A percentile compares a stretch with the other conserved stretches of the same genome.
These are phyloP conservation scores for Cryptosporidium canis DNA, from an alignment of 169 alveolate species.

Conservation along the genomic window DNA sequence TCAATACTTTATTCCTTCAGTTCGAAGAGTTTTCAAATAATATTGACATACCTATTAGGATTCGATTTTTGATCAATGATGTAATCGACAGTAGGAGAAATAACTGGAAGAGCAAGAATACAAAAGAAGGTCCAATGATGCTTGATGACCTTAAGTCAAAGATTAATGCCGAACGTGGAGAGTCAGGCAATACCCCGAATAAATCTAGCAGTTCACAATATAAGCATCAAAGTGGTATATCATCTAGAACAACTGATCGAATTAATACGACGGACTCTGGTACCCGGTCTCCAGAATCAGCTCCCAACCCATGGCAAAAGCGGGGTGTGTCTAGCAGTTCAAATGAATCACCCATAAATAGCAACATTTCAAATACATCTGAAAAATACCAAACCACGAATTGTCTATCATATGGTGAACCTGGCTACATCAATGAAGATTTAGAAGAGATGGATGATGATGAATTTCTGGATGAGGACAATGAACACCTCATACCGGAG, in stretches of 20 bases:
- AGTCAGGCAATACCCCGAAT: background rate
- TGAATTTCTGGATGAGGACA: conserved; percentile 11
- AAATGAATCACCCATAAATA: background rate
- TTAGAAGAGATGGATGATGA: background rate
- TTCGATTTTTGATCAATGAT: conserved; percentile 84
- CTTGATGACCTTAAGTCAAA: conserved; percentile 64
- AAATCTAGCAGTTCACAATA: background rate
- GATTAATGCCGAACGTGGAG: conserved; percentile 71
- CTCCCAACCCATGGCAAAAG: conserved; percentile 32
- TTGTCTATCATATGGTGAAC: background rate
- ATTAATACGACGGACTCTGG: background rate
- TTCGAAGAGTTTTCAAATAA: conserved; percentile 81
- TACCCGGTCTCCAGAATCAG: background rate
- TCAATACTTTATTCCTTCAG: conserved; percentile 78
- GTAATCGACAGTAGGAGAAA: conserved; percentile 85
- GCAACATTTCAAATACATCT: background rate
- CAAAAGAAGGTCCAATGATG: conserved; percentile 75
- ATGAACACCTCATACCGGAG: conserved; percentile 41
- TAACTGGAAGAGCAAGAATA: conserved; percentile 82
- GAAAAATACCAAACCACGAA: background rate
- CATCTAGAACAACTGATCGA: background rate
- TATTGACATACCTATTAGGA: conserved; percentile 82
- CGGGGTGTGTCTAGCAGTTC: background rate
- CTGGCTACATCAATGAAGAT: background rate
- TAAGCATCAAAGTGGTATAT: conserved; percentile 5